Base-by-base conservation (phyloP, 805 yeast species). In the Jamesozyma hellenica region DNA sequence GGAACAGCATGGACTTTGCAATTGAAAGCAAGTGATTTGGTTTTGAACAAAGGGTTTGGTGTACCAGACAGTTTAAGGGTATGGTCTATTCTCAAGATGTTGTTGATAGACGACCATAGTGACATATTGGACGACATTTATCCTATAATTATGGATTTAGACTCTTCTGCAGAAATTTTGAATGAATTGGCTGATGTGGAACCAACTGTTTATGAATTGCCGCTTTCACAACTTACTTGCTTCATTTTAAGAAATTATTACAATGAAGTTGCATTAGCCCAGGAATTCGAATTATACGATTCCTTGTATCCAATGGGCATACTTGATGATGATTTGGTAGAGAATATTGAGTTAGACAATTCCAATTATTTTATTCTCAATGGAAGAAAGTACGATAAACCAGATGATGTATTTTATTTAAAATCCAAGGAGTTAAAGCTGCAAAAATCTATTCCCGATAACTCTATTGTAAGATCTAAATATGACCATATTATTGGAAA, bases 361-460 rank as follows among this genome's bases (percentile, higher is more conserved):
- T 15, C 33, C 12, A 50, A 43, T 34, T 54, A 40, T 41, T 57
- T 58, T 34, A 38, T 51, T 2, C 34, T 60, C 25, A 57, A 57
- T 37, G 49, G 49, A 3, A 42, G 48, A 36, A 43, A 35, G 14
- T 80, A 79, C 52, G 78, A 87, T 50, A 73, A 79, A 9, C 64
- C 79, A 3, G 83, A 75, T 40, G 94, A 82, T 42, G 71, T 86
- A 1, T 92, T 75, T 57, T 94, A 96, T 3, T 66, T 92, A 41
- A 79, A 81, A 55, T 73, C 85, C 0, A 65, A 65, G 19, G 61
- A 64, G n/a, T 49, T 55, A 5, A 39, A 45, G 18, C 41, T 38
- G 10, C 63, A 57, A 38, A 42, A 49, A 7, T 19, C 19, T 17
- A 25, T 48, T 8, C 35, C 47, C 1, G 58, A 54, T 34, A 42